Evolutionary conservation across 202 grass and related monocot species (phyloP).

Genomic region (Brachypodium distachyon): DNA sequence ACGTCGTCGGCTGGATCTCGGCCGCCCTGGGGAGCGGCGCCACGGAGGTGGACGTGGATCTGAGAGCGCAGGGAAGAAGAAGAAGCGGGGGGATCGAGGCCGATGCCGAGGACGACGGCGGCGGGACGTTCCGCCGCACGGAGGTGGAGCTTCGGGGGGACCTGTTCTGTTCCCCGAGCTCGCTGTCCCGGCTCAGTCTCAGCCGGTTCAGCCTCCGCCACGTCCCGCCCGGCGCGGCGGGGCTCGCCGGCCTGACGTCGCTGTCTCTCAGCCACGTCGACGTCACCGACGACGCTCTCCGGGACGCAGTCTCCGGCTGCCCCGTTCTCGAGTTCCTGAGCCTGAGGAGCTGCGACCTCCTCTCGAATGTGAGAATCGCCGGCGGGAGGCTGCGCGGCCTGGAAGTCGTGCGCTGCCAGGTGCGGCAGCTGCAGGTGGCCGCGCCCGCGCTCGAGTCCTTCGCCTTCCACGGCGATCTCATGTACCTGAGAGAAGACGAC

Average conservation of each 20-base stretch:
- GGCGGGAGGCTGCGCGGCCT: conserved; percentile 25
- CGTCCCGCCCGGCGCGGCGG: neutral
- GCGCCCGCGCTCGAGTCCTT: conserved; percentile 41
- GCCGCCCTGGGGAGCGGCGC: conserved; percentile 17
- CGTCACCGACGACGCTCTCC: conserved; percentile 27
- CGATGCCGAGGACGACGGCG: too few relatives aligned
- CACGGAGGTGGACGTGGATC: conserved; percentile 34
- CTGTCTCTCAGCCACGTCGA: conserved; percentile 23
- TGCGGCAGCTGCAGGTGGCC: neutral
- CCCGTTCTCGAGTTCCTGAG: conserved; percentile 29
- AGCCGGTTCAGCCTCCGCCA: conserved; percentile 8
- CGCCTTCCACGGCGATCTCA: conserved; percentile 1
- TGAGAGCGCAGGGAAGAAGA: too few relatives aligned
- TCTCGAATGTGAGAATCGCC: neutral
- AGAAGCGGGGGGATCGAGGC: too few relatives aligned
- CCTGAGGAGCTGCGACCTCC: conserved; percentile 20
- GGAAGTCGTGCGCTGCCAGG: conserved; percentile 11
- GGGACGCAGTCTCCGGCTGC: conserved; percentile 6
- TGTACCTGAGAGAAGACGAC: neutral
- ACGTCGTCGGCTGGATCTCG: conserved; percentile 16
- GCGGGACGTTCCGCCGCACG: too few relatives aligned
- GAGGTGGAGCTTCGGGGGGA: conserved; percentile 2
- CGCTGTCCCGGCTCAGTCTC: conserved; percentile 27
- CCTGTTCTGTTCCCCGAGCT: conserved; percentile 1
- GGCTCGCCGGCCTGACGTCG: conserved; percentile 16